These are phyloP conservation scores for Podila horticola DNA, from an alignment of 192 early-diverging fungal genomes.

Conservation along the genomic window DNA sequence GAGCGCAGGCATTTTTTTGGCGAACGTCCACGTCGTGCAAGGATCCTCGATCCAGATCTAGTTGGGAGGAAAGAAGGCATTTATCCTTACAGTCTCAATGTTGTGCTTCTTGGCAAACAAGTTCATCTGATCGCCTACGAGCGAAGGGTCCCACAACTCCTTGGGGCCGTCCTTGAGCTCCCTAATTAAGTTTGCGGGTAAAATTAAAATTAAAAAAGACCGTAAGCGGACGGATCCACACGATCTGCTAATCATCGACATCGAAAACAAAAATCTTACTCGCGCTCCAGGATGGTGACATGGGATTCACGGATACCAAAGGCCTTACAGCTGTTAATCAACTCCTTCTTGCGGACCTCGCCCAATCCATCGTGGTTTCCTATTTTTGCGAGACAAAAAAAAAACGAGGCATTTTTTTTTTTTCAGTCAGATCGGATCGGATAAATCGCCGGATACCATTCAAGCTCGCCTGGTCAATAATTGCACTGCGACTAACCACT, in stretches of 20 bases:
- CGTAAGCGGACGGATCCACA: background rate
- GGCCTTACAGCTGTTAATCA: slow-evolving; percentile 65
- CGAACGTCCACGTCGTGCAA: too few species aligned
- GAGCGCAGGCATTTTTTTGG: too few species aligned
- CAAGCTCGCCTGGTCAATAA: too few species aligned
- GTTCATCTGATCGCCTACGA: slow-evolving; percentile 71
- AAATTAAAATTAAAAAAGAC: slow-evolving; percentile 11
- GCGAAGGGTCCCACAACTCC: slow-evolving; percentile 66
- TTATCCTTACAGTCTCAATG: slow-evolving; percentile 68
- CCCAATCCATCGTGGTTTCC: slow-evolving; percentile 81
- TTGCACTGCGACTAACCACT: slow-evolving; percentile 63
- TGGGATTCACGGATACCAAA: slow-evolving; percentile 64
- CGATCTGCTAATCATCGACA: background rate
- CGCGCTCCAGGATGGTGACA: slow-evolving; percentile 64
- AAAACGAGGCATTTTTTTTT: background rate
- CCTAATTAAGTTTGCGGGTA: slow-evolving; percentile 38
- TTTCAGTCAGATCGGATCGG: background rate
- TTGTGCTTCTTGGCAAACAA: slow-evolving; percentile 65
- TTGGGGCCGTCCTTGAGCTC: slow-evolving; percentile 76
- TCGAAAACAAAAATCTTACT: slow-evolving; percentile 56
- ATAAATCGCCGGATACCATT: too few species aligned
- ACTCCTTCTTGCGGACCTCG: slow-evolving; percentile 65
- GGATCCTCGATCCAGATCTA: background rate
- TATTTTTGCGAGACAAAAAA: slow-evolving; percentile 23
- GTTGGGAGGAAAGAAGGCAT: background rate